Base-by-base conservation (phyloP, 768 basidiomycete genomes). In the Russula abietina region DNA sequence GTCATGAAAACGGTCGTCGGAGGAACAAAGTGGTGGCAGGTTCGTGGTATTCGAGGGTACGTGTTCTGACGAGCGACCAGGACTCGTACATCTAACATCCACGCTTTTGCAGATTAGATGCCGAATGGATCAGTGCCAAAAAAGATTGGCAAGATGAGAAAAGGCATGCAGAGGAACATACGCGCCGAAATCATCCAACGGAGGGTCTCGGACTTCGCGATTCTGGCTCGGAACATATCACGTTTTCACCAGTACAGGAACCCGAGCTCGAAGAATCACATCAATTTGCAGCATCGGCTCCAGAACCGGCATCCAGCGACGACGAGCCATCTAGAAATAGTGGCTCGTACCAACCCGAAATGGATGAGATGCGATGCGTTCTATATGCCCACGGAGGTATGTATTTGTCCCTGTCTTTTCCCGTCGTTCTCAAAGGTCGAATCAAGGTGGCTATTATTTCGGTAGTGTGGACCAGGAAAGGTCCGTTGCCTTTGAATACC, bases 21-120 rank as follows among this genome's bases (percentile, higher is more conserved):
- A 12, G 96, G 96, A 1, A 83, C 85, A 6, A 94, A 95, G 71
- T 98, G 96, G 94, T 98, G 96, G 96, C 95, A 97, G 74, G 93
- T 95, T 38, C 86, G 95, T 46, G 87, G 89, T 22, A 71, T 93
- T 51, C 75, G 82, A 57, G 94, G 93, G 93, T 84, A 76, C 71
- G 75, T 76, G 22, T 12, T 14, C 32, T 2, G 24, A 28, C 22
- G 36, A 22, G 11, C 10, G 16, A 30, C 14, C 45, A 46, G 45
- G 11, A 19, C 10, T 8, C 7, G n/a, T 51, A 1, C 26, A 32
- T 12, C 2, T 48, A n/a, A 36, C 17, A 7, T 46, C 30, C 71
- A 67, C 60, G 59, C 45, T 57, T 51, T 28, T 55, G 64, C 59
- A 92, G 93, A 8, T 81, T 96, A 12, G 84, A 91, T 70, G 91